Conservation (phyloP, 192 early-diverging fungal genomes). For the Linnemannia schmuckeri region DNA sequence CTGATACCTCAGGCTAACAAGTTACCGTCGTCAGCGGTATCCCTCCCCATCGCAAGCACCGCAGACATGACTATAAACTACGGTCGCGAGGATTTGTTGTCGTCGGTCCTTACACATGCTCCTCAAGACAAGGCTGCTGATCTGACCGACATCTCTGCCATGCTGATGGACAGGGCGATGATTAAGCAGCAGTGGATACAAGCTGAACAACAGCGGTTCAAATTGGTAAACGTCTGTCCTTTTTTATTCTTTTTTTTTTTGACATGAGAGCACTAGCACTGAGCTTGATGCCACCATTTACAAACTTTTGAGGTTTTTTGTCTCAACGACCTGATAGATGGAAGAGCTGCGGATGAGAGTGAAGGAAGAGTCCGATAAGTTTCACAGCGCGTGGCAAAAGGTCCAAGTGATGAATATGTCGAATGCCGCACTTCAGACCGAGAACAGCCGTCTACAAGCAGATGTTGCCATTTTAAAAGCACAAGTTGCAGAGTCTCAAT, state of each 20-base stretch:
- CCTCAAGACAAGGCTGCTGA: too few relatives aligned
- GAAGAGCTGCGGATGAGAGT: background rate
- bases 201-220: too few relatives aligned
- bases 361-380: background rate
- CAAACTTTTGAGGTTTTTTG: background rate
- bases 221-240: too few relatives aligned
- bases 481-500: background rate
- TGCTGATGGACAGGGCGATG: too few relatives aligned
- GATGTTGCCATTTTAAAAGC: background rate
- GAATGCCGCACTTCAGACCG: background rate
- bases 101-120: background rate
- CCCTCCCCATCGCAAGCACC: background rate
- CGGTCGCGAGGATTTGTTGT: background rate
- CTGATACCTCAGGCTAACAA: background rate
- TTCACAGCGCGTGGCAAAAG: background rate
- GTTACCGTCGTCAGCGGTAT: background rate
- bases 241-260: too few relatives aligned
- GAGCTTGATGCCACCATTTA: too few relatives aligned
- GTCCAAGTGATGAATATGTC: background rate
- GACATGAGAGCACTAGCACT: too few relatives aligned
- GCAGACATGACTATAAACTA: background rate
- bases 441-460: background rate
- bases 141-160: too few relatives aligned
- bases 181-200: too few relatives aligned
- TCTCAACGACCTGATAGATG: background rate